phyloP scores from a whole-genome alignment of 148 eudicot genomes.

The Persicaria maculosa region DNA sequence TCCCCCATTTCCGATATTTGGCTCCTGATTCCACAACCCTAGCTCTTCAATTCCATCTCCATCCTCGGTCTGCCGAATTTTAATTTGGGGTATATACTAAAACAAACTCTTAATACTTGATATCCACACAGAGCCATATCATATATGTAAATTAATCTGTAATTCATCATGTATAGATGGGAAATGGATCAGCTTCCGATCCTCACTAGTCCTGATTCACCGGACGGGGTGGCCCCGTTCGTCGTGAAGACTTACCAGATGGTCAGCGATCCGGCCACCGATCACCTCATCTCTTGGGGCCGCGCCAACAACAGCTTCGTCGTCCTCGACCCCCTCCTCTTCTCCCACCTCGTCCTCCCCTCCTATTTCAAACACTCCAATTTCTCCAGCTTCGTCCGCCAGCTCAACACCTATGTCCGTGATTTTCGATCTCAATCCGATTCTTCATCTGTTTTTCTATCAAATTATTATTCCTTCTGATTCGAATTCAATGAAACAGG shows the following conservation, averaged over 20 bases:
- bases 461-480: background rate
- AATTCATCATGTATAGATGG: too few relatives aligned
- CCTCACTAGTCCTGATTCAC: too few relatives aligned
- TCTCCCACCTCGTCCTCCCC: slow-evolving; percentile 52
- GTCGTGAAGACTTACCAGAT: slow-evolving; percentile 72
- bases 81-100: too few relatives aligned
- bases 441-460: background rate
- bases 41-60: too few relatives aligned
- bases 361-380: slow-evolving; percentile 71
- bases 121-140: too few relatives aligned
- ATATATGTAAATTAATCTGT: too few relatives aligned
- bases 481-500: slow-evolving; percentile 21
- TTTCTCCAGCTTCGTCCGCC: slow-evolving; percentile 90
- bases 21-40: too few relatives aligned
- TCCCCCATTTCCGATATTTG: too few relatives aligned
- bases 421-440: background rate
- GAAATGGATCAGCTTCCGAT: too few relatives aligned
- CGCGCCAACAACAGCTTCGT: slow-evolving; percentile 57
- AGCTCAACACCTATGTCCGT: slow-evolving; percentile 82
- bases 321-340: slow-evolving; percentile 57
- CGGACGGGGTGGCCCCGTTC: slow-evolving; percentile 40
- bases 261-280: slow-evolving; percentile 53
- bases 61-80: too few relatives aligned
- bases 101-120: too few relatives aligned
- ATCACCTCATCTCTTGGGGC: slow-evolving; percentile 60